Conservation (phyloP, 1,284 basidiomycete genomes). For the Ustilago cynodontis region DNA sequence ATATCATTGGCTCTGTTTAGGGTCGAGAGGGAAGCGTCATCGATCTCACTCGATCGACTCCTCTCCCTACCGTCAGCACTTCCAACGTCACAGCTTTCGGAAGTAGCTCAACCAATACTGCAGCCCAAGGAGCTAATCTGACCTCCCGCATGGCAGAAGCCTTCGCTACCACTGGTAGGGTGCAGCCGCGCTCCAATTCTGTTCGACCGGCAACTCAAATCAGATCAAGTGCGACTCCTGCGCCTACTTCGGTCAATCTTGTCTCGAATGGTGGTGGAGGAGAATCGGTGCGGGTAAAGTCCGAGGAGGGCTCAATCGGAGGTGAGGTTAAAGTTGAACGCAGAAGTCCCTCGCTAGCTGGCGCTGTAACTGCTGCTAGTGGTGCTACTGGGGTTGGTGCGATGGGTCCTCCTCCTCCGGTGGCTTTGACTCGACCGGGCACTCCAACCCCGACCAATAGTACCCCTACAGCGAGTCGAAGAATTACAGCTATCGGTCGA, state of each 20-base stretch:
- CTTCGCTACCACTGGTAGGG: slow-evolving; percentile 1
- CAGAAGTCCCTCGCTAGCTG: neutral
- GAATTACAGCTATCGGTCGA: too few relatives aligned
- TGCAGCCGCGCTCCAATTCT: neutral
- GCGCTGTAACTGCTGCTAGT: neutral
- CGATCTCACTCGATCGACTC: neutral
- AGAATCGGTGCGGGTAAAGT: neutral
- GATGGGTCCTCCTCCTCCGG: neutral
- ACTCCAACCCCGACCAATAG: slow-evolving; percentile 1
- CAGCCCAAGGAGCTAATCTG: neutral
- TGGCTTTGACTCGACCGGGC: neutral
- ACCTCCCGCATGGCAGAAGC: neutral
- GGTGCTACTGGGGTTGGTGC: too few relatives aligned
- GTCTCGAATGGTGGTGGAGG: too few relatives aligned
- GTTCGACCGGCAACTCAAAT: neutral
- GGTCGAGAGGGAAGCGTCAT: neutral
- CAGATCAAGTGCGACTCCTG: neutral
- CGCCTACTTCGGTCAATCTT: neutral
- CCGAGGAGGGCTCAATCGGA: neutral
- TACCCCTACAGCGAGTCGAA: too few relatives aligned
- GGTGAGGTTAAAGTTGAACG: neutral
- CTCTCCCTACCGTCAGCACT: neutral
- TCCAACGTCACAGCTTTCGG: neutral
- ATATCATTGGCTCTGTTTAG: neutral
- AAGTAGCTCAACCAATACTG: too few relatives aligned